These are phyloP conservation scores for Talaromyces rugulosus DNA, from an alignment of 2,329 filamentous ascomycete species.

Conservation along the genomic window DNA sequence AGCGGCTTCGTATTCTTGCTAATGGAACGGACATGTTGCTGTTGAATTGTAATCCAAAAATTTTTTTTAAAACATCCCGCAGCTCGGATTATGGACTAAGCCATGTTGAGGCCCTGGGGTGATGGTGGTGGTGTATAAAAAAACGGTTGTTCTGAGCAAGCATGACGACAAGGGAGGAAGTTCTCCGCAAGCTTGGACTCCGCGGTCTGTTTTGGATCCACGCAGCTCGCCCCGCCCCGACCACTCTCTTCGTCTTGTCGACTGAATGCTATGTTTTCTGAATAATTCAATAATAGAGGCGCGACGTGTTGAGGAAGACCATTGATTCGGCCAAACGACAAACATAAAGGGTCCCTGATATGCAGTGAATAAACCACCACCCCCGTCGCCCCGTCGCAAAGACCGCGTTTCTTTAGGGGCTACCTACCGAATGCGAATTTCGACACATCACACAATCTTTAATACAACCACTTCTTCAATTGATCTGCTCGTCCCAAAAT, in stretches of 20 bases:
- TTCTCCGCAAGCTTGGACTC: neutral
- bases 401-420: neutral
- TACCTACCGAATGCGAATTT: neutral
- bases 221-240: neutral
- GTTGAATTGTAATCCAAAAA: neutral
- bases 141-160: neutral
- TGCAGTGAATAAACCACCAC: neutral
- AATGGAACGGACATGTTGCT: slow-evolving; percentile 21
- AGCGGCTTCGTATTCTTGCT: slow-evolving; percentile 7
- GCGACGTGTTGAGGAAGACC: neutral
- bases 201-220: neutral
- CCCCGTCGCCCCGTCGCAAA: neutral
- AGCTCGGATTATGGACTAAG: neutral
- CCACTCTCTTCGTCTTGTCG: neutral
- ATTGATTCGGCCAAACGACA: neutral
- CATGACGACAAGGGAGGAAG: neutral
- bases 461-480: neutral
- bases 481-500: slow-evolving; percentile 29
- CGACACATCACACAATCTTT: neutral
- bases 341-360: neutral
- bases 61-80: neutral
- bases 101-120: neutral
- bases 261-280: neutral
- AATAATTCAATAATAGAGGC: neutral
- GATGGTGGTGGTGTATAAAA: neutral